Evolutionary conservation across 2,329 filamentous ascomycete species (phyloP).

Genomic region (Pezicula radicicola): DNA sequence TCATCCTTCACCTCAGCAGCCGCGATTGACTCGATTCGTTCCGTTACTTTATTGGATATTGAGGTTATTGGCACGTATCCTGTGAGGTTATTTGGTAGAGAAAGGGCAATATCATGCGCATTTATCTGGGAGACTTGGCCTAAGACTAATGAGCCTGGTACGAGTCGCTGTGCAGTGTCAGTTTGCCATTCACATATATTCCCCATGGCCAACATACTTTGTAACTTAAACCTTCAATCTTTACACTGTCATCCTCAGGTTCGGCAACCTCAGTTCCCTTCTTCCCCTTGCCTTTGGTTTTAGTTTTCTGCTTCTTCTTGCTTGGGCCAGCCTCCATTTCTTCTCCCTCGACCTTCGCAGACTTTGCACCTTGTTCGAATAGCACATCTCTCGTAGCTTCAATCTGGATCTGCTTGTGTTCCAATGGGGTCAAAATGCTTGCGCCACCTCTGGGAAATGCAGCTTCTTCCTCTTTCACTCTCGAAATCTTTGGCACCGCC

Average conservation of each 20-base stretch:
- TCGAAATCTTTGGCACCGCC: slow-evolving; percentile 31
- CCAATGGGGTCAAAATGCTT: slow-evolving; percentile 85
- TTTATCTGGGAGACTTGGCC: slow-evolving; percentile 84
- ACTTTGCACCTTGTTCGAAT: slow-evolving; percentile 67
- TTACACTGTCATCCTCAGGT: slow-evolving; percentile 52
- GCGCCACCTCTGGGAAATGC: slow-evolving; percentile 91
- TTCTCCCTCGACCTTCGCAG: slow-evolving; percentile 36
- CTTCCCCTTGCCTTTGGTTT: slow-evolving; percentile 48
- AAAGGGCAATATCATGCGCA: slow-evolving; percentile 72
- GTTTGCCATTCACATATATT: slow-evolving; percentile 12
- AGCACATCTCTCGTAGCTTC: slow-evolving; percentile 90
- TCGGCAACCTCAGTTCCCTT: slow-evolving; percentile 47
- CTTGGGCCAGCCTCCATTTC: slow-evolving; percentile 12
- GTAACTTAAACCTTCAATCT: slow-evolving; percentile 84
- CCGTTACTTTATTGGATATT: slow-evolving; percentile 77
- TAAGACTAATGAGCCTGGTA: slow-evolving; percentile 82
- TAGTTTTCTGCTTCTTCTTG: slow-evolving; percentile 55
- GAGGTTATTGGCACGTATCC: slow-evolving; percentile 90
- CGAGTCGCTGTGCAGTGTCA: slow-evolving; percentile 62
- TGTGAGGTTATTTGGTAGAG: slow-evolving; percentile 87
- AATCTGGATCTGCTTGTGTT: slow-evolving; percentile 94
- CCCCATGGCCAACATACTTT: slow-evolving; percentile 55
- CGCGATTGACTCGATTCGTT: slow-evolving; percentile 68
- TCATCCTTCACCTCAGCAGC: slow-evolving; percentile 57
- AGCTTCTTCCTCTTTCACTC: slow-evolving; percentile 74